phyloP scores from a whole-genome alignment of 805 yeast genomes.

The Saturnispora besseyi region DNA sequence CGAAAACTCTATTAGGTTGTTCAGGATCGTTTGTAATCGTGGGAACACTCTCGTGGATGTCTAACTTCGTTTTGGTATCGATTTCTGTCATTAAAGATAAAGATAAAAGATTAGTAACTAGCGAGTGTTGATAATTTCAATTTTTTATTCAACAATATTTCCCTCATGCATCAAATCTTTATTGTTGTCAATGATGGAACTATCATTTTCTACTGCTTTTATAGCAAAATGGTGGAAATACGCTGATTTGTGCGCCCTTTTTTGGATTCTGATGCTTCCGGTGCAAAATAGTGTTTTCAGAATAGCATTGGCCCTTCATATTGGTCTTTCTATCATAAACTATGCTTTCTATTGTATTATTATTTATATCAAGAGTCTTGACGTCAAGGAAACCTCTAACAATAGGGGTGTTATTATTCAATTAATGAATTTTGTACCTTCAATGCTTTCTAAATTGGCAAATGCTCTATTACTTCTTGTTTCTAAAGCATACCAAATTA shows the following conservation, averaged over 20 bases:
- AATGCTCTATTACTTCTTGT: slow-evolving; percentile 10
- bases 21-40: background rate
- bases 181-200: background rate
- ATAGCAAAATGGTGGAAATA: slow-evolving; percentile 15
- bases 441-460: slow-evolving; percentile 18
- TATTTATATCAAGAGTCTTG: slow-evolving; percentile 18
- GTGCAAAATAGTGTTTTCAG: slow-evolving; percentile 21
- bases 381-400: background rate
- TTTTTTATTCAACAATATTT: background rate
- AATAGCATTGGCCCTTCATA: slow-evolving; percentile 23
- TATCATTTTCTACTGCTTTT: slow-evolving; percentile 7
- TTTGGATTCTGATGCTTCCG: slow-evolving; percentile 14
- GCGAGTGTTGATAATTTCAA: too few relatives aligned
- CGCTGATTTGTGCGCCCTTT: slow-evolving; percentile 10
- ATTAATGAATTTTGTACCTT: slow-evolving; percentile 19
- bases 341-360: slow-evolving; percentile 17
- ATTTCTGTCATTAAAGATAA: background rate
- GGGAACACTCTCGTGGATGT: background rate
- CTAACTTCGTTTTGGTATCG: background rate
- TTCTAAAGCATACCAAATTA: background rate
- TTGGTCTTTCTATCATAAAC: slow-evolving; percentile 19
- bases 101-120: too few relatives aligned
- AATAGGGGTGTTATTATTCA: slow-evolving; percentile 16
- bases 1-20: slow-evolving; percentile 19
- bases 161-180: background rate